Evolutionary conservation across 208 protist genomes (phyloP).

Genomic region (Trichomonas gallinae): DNA sequence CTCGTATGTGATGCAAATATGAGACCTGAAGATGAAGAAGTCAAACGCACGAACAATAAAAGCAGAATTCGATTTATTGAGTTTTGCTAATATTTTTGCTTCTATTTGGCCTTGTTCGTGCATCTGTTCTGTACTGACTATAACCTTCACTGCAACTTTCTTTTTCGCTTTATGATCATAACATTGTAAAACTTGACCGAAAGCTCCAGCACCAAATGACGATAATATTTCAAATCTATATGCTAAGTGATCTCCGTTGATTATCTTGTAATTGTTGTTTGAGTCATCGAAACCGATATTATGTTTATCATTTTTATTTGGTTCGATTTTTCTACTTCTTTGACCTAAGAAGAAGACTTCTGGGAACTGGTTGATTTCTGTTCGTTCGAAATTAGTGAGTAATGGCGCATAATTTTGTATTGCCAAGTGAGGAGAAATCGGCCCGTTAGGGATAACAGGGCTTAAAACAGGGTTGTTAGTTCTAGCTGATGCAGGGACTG

Average conservation of each 20-base stretch:
- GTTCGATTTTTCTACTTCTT: neutral
- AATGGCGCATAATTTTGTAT: neutral
- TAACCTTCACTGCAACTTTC: slow-evolving; percentile 54
- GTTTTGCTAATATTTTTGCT: slow-evolving; percentile 26
- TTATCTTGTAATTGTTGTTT: neutral
- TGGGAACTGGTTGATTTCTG: neutral
- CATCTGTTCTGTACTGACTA: slow-evolving; percentile 44
- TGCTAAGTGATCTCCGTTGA: neutral
- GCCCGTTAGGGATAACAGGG: neutral
- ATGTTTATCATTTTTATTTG: neutral
- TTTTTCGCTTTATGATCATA: slow-evolving; percentile 57
- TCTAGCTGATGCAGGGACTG: neutral
- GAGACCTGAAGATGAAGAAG: slow-evolving; percentile 36
- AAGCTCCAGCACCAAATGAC: slow-evolving; percentile 61
- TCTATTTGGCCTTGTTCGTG: slow-evolving; percentile 32
- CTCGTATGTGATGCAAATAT: slow-evolving; percentile 47
- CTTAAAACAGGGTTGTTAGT: neutral
- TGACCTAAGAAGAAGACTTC: neutral
- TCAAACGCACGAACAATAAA: slow-evolving; percentile 11
- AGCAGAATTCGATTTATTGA: neutral
- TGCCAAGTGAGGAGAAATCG: neutral
- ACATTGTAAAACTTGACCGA: slow-evolving; percentile 66
- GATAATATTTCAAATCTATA: slow-evolving; percentile 68
- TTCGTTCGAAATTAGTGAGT: neutral
- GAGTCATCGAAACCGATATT: neutral